Conservation (phyloP, 306 rosid species). For the Glycine latifolia region DNA sequence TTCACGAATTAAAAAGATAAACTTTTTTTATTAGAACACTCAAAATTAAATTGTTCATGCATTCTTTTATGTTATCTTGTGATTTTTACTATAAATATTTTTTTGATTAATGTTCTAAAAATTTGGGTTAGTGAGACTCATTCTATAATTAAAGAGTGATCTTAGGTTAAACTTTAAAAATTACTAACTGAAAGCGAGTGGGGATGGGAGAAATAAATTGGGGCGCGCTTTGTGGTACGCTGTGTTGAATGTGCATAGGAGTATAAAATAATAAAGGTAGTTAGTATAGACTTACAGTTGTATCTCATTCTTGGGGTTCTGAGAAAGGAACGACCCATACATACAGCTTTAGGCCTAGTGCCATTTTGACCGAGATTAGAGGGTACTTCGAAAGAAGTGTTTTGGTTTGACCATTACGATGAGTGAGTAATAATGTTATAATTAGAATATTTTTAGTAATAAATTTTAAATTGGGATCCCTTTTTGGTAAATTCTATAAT, state of each 20-base stretch:
- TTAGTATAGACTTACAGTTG: not conserved
- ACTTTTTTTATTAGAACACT: too few species aligned
- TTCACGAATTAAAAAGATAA: too few species aligned
- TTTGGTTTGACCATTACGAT: slow-evolving; percentile 10
- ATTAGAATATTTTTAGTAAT: too few species aligned
- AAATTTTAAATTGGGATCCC: too few species aligned
- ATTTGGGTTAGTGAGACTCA: too few species aligned
- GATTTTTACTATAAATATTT: too few species aligned
- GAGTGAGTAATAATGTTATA: not conserved
- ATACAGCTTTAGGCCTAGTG: not conserved
- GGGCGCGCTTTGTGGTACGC: slow-evolving; percentile 11
- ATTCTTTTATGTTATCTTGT: too few species aligned
- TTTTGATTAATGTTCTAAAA: too few species aligned
- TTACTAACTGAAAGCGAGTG: not conserved
- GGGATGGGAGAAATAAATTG: slow-evolving; percentile 5
- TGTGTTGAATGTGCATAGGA: not conserved
- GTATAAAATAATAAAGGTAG: not conserved
- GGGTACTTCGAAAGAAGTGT: slow-evolving; percentile 9
- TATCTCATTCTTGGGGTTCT: slow-evolving; percentile 1
- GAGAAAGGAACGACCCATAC: not conserved
- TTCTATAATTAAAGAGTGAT: not conserved
- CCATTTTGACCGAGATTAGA: not conserved
- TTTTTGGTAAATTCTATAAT: too few species aligned
- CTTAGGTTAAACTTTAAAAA: not conserved
- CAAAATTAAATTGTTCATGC: too few species aligned